phyloP scores from a whole-genome alignment of 2,329 filamentous ascomycete genomes.

The Gnomoniopsis smithogilvyi region DNA sequence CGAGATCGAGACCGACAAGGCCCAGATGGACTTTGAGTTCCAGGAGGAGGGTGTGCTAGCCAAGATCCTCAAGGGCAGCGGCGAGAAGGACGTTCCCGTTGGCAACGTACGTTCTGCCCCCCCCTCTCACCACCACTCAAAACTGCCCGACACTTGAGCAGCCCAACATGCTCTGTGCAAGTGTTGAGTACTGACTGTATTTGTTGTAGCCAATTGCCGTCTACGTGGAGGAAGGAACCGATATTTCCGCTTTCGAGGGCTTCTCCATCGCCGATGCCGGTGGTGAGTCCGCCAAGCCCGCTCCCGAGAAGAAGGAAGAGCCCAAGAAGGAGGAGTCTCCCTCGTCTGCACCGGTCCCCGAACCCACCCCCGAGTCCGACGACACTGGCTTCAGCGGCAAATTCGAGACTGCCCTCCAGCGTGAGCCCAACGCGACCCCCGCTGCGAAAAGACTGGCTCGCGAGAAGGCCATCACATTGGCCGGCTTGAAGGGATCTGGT shows the following conservation, averaged over 20 bases:
- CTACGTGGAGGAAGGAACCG: slow-evolving; percentile 85
- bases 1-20: slow-evolving; percentile 99
- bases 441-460: slow-evolving; percentile 78
- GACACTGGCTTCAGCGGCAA: slow-evolving; percentile 71
- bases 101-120: slow-evolving; percentile 72
- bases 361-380: slow-evolving; percentile 55
- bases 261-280: slow-evolving; percentile 90
- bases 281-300: slow-evolving; percentile 65
- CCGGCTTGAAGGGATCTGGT: slow-evolving; percentile 81
- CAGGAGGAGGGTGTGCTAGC: slow-evolving; percentile 96
- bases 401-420: slow-evolving; percentile 80
- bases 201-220: slow-evolving; percentile 81
- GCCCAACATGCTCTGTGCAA: not conserved
- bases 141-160: not conserved
- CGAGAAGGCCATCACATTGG: slow-evolving; percentile 77
- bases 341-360: slow-evolving; percentile 49
- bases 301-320: slow-evolving; percentile 65
- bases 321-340: slow-evolving; percentile 59
- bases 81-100: slow-evolving; percentile 90
- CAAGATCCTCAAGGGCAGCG: slow-evolving; percentile 88
- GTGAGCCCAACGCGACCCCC: slow-evolving; percentile 69
- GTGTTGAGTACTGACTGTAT: slow-evolving; percentile 10
- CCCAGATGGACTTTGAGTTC: slow-evolving; percentile 99
- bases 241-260: slow-evolving; percentile 82
- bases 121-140: not conserved